Evolutionary conservation across 306 rosid genomes (phyloP).

Genomic region (Glycine soja): DNA sequence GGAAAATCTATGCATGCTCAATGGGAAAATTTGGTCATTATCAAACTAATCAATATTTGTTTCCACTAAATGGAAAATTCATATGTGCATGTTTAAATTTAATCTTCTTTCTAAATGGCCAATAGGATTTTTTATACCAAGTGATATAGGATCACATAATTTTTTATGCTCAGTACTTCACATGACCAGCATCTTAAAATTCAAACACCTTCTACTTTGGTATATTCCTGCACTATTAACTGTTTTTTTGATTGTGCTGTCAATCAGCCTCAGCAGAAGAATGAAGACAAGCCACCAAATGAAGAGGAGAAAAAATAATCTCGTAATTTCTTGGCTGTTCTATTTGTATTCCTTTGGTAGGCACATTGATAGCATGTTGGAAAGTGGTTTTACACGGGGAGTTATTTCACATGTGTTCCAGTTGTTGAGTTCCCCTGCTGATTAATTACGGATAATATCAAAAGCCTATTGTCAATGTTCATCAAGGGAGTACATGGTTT

Average conservation of each 20-base stretch:
- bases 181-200: neutral
- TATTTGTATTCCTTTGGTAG: constrained; percentile 36
- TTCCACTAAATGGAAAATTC: neutral
- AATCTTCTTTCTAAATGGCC: neutral
- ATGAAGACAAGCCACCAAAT: constrained; percentile 68
- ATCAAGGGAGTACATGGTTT: constrained; percentile 10
- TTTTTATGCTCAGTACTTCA: neutral
- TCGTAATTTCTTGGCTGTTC: constrained; percentile 5
- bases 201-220: constrained; percentile 21
- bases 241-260: constrained; percentile 41
- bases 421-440: neutral
- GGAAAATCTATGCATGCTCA: neutral
- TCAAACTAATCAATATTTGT: neutral
- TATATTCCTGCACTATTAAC: constrained; percentile 14
- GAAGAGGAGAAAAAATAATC: constrained; percentile 69
- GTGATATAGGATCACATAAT: neutral
- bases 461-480: neutral
- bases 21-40: neutral
- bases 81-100: constrained; percentile 17
- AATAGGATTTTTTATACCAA: neutral
- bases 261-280: constrained; percentile 66
- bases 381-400: constrained; percentile 37
- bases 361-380: constrained; percentile 37
- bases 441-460: constrained; percentile 8
- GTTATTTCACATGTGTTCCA: neutral